Evolutionary conservation across 2,329 filamentous ascomycete species (phyloP), one percentile per base, ranked within the genome.

Genomic region (Exserohilum turcica): DNA sequence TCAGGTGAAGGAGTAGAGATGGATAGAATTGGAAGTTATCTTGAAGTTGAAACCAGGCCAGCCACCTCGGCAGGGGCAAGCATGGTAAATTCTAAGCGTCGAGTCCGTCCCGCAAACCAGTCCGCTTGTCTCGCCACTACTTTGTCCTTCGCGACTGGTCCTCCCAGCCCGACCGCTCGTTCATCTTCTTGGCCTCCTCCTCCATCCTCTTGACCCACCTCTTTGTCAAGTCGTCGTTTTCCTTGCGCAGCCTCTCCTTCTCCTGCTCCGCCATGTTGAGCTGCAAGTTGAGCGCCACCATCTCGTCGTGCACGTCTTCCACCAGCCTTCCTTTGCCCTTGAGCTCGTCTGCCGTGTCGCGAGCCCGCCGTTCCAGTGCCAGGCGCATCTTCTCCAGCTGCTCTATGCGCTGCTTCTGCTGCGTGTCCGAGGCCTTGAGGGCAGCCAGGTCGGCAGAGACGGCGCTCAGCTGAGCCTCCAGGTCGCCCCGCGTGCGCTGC

Each of bases 171-270:
- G 65, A 68, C 43, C 60, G 40, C 39, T 65, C 60, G 46, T 97
- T 97, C 88, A 96, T 92, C 58, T 85, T 87, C 50, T 94, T 90
- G 9, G 90, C 93, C 77, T 97, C 92, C 70, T 87, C 84, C 3
- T 87, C 88, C 84, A 94, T 94, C 59, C 88, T 82, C 69, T 85
- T 86, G 89, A 97, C 92, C 91, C 92, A 97, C 48, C 94, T 83
- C 72, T 92, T 88, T 47, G 97, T 86, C 49, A 99, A 80, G 62
- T 96, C 90, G 69, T 90, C 87, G 70, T 97, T 97, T 73, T 97
- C 94, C 54, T 81, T 82, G 70, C 86, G 84, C 58, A 96, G 78
- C 74, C 86, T 87, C 70, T 88, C 86, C 24, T 84, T 81, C 68
- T 86, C 85, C 71, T 92, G 84, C 72, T 95, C 92, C 3, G 88